Conservation (phyloP, 306 rosid genomes). For the Lathyrus sativus region DNA sequence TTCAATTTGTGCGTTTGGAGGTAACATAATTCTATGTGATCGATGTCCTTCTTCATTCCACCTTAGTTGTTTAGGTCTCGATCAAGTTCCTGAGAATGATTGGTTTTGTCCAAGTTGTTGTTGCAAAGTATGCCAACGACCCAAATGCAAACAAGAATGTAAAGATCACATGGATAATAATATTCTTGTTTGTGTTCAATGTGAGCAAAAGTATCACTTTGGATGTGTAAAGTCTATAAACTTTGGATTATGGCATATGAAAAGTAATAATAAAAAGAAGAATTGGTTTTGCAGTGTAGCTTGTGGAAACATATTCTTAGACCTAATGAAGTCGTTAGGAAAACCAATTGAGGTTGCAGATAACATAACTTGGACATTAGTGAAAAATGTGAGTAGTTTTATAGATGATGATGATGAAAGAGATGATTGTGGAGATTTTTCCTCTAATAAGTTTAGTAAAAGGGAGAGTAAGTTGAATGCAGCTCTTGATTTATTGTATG, state of each 20-base stretch:
- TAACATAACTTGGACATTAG: slow-evolving; percentile 58
- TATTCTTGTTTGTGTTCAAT: slow-evolving; percentile 51
- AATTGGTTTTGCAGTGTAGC: slow-evolving; percentile 51
- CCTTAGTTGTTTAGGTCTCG: slow-evolving; percentile 45
- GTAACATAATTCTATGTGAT: slow-evolving; percentile 59
- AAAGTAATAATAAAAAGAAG: neutral
- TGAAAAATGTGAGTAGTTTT: slow-evolving; percentile 28
- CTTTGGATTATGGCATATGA: neutral
- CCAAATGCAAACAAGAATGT: slow-evolving; percentile 8
- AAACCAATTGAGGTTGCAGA: slow-evolving; percentile 41
- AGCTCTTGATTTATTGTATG: slow-evolving; percentile 58
- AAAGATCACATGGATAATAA: slow-evolving; percentile 3
- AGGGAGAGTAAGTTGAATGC: slow-evolving; percentile 41
- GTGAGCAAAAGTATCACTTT: slow-evolving; percentile 52
- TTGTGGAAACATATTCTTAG: slow-evolving; percentile 46
- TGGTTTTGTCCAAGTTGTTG: slow-evolving; percentile 73
- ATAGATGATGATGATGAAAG: neutral
- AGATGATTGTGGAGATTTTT: too few species aligned
- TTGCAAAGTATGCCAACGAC: slow-evolving; percentile 51
- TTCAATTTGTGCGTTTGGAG: slow-evolving; percentile 52
- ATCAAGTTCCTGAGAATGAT: slow-evolving; percentile 44
- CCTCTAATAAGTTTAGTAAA: neutral
- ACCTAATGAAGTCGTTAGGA: slow-evolving; percentile 52
- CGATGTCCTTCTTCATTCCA: slow-evolving; percentile 67
- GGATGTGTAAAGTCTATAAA: slow-evolving; percentile 46